Conservation (phyloP, 176 grass and related monocot genomes). For the Elaeis guineensis region DNA sequence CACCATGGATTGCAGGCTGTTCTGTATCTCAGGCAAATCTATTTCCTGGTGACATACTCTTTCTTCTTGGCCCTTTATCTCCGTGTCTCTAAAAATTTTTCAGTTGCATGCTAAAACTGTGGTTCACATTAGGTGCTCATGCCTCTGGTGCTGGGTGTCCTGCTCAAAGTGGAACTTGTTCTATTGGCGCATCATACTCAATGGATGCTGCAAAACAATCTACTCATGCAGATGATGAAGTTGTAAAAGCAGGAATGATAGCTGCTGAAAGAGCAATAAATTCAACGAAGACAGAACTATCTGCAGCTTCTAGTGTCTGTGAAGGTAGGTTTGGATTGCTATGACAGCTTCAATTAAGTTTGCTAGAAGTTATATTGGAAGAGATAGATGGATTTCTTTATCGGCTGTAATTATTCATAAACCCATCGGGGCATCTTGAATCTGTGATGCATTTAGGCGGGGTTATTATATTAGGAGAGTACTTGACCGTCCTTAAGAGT, state of each 20-base stretch:
- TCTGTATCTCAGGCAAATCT: slow-evolving; percentile 42
- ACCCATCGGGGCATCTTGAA: too few relatives aligned
- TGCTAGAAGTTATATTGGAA: too few relatives aligned
- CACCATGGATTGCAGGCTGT: slow-evolving; percentile 22
- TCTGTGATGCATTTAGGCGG: too few relatives aligned
- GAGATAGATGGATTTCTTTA: too few relatives aligned
- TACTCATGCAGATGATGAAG: slow-evolving; percentile 18
- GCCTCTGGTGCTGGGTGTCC: slow-evolving; percentile 25
- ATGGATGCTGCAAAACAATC: slow-evolving; percentile 23
- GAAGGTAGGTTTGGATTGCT: slow-evolving; percentile 24
- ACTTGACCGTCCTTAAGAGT: too few relatives aligned
- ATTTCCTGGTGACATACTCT: slow-evolving; percentile 6
- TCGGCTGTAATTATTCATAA: too few relatives aligned
- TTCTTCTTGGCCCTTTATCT: too few relatives aligned
- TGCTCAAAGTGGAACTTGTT: slow-evolving; percentile 29
- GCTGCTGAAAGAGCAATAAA: slow-evolving; percentile 45
- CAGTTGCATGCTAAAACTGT: background rate
- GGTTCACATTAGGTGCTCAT: background rate
- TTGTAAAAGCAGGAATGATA: slow-evolving; percentile 43
- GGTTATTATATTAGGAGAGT: too few relatives aligned
- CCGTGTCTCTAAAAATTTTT: too few relatives aligned
- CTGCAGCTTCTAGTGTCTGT: slow-evolving; percentile 14
- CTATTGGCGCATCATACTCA: slow-evolving; percentile 24
- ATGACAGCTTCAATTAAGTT: too few relatives aligned
- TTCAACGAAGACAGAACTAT: slow-evolving; percentile 38